These are phyloP conservation scores for Ganoderma lucidum DNA, from an alignment of 1,284 basidiomycete species.

Conservation along the genomic window DNA sequence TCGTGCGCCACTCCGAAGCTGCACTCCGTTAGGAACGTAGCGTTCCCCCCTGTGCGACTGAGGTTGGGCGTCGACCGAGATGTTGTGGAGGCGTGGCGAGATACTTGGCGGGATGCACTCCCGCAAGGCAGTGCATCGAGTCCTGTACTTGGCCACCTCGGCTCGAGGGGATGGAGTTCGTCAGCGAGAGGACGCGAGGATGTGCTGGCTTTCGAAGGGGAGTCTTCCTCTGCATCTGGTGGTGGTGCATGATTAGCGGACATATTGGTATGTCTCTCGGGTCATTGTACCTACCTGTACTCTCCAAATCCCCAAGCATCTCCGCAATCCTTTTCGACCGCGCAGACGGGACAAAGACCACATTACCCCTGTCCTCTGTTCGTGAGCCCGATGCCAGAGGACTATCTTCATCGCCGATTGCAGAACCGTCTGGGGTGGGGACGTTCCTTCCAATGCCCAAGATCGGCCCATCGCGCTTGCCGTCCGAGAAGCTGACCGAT, in stretches of 20 bases:
- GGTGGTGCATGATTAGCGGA: not conserved
- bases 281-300: slow-evolving; percentile 57
- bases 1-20: slow-evolving; percentile 95
- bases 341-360: slow-evolving; percentile 61
- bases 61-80: slow-evolving; percentile 14
- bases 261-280: not conserved
- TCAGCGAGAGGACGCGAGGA: slow-evolving; percentile 49
- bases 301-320: slow-evolving; percentile 77
- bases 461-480: slow-evolving; percentile 86
- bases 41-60: slow-evolving; percentile 47
- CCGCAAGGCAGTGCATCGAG: slow-evolving; percentile 32
- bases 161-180: slow-evolving; percentile 55
- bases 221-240: slow-evolving; percentile 56
- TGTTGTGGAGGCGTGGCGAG: slow-evolving; percentile 54
- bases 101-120: slow-evolving; percentile 34
- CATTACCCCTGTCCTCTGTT: slow-evolving; percentile 12
- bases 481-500: slow-evolving; percentile 95
- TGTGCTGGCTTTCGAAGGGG: slow-evolving; percentile 70
- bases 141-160: slow-evolving; percentile 46
- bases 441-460: slow-evolving; percentile 59
- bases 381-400: slow-evolving; percentile 25
- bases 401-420: slow-evolving; percentile 46
- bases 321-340: slow-evolving; percentile 82
- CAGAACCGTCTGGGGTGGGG: slow-evolving; percentile 42
- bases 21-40: slow-evolving; percentile 92